Conservation (phyloP, 805 yeast species). For the Metschnikowia bowlesiae region DNA sequence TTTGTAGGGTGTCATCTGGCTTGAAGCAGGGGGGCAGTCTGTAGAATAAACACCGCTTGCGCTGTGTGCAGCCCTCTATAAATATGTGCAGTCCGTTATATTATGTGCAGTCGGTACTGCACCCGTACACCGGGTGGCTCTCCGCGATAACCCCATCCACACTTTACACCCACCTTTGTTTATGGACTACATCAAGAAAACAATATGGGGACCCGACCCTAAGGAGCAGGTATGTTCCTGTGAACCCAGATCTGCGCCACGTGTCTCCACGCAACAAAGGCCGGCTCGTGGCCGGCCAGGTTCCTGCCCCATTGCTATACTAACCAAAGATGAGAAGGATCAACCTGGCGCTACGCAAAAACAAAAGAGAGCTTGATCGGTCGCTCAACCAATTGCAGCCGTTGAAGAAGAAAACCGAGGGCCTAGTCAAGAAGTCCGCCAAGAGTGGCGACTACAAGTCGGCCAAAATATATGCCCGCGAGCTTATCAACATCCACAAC, state of each 20-base stretch:
- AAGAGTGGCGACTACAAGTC: slow-evolving; percentile 71
- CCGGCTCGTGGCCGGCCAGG: too few relatives aligned
- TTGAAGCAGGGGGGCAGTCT: not conserved
- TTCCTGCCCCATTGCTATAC: not conserved
- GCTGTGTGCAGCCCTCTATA: not conserved
- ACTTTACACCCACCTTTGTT: too few relatives aligned
- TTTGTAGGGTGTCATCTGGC: not conserved
- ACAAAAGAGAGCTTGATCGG: slow-evolving; percentile 78
- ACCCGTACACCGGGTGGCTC: not conserved
- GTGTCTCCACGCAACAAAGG: not conserved
- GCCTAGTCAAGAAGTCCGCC: slow-evolving; percentile 68
- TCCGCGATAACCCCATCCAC: not conserved
- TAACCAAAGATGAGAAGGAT: slow-evolving; percentile 58
- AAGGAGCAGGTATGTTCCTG: slow-evolving; percentile 62
- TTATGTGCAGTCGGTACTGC: not conserved
- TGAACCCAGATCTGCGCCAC: not conserved
- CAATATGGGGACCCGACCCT: slow-evolving; percentile 96
- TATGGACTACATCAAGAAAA: slow-evolving; percentile 83
- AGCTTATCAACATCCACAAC: slow-evolving; percentile 65
- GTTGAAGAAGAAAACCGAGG: slow-evolving; percentile 70
- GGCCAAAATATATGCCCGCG: slow-evolving; percentile 78
- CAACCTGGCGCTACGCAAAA: slow-evolving; percentile 74
- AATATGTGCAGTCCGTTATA: not conserved
- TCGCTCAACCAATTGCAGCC: slow-evolving; percentile 59
- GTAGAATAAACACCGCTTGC: not conserved